These are phyloP conservation scores for Rhizoctonia solani DNA, from an alignment of 1,284 basidiomycete species.

Conservation along the genomic window DNA sequence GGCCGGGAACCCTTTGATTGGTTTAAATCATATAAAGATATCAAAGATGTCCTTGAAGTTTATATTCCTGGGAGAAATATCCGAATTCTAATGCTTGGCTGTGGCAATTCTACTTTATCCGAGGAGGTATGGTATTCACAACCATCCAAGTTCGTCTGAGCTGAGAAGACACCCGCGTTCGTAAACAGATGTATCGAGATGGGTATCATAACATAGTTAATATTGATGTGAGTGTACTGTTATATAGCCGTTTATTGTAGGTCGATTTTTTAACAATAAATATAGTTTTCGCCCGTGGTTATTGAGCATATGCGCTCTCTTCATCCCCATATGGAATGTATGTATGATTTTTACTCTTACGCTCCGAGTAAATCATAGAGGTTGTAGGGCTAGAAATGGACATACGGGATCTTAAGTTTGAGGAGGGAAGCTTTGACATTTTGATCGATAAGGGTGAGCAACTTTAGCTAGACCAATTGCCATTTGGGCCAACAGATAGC, in stretches of 20 bases:
- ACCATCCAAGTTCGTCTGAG: too few species aligned
- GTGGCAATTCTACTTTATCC: slow-evolving; percentile 84
- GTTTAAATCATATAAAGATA: slow-evolving; percentile 77
- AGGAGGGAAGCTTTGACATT: slow-evolving; percentile 73
- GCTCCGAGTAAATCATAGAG: background rate
- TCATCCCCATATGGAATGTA: slow-evolving; percentile 82
- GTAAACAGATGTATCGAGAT: slow-evolving; percentile 83
- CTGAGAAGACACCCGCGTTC: too few species aligned
- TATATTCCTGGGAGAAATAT: slow-evolving; percentile 64
- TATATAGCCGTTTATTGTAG: too few species aligned
- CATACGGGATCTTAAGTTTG: slow-evolving; percentile 72
- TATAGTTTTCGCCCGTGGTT: slow-evolving; percentile 78
- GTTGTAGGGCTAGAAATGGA: slow-evolving; percentile 84
- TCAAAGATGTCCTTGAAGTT: slow-evolving; percentile 61
- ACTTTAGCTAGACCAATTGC: background rate
- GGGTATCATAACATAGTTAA: slow-evolving; percentile 86
- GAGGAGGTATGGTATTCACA: slow-evolving; percentile 60
- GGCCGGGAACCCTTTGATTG: slow-evolving; percentile 68
- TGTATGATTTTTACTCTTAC: slow-evolving; percentile 43
- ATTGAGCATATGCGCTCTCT: slow-evolving; percentile 78
- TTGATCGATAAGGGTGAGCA: slow-evolving; percentile 83
- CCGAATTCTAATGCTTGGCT: slow-evolving; percentile 87
- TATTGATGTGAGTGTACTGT: slow-evolving; percentile 66
- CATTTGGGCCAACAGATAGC: slow-evolving; percentile 17
- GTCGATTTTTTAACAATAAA: too few species aligned